phyloP scores from a whole-genome alignment of 139 green algal genomes.

The Picochlorum sp. region DNA sequence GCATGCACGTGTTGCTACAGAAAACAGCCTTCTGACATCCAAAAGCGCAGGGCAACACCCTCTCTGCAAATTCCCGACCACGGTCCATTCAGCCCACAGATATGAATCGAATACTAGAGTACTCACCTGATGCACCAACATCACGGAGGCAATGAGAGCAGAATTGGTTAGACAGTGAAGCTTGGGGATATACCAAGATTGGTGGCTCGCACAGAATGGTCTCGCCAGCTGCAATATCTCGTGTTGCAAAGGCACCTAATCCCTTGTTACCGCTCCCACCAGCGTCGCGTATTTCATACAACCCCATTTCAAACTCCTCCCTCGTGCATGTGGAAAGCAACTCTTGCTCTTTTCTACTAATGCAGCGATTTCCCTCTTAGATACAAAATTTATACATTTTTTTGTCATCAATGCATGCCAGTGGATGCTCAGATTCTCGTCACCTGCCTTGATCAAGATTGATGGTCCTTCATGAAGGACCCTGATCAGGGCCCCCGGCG shows the following conservation, averaged over 20 bases:
- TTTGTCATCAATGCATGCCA: no score
- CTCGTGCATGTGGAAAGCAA: no score
- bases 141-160: constrained; percentile 18
- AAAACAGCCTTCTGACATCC: constrained; percentile 8
- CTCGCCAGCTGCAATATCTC: constrained; percentile 10
- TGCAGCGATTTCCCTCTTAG: no score
- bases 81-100: background rate
- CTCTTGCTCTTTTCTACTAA: no score
- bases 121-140: constrained; percentile 5
- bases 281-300: no score
- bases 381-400: no score
- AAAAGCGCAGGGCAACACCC: background rate
- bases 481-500: no score
- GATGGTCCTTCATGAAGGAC: no score
- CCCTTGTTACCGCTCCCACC: background rate
- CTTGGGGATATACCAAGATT: constrained; percentile 24
- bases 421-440: no score
- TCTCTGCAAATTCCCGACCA: background rate
- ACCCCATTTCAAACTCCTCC: no score
- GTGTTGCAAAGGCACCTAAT: background rate
- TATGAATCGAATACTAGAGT: constrained; percentile 1
- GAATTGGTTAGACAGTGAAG: background rate
- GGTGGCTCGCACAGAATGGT: constrained; percentile 17
- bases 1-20: constrained; percentile 13
- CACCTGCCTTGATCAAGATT: no score